phyloP scores from a whole-genome alignment of 768 basidiomycete genomes.

The Trametes coccinea region DNA sequence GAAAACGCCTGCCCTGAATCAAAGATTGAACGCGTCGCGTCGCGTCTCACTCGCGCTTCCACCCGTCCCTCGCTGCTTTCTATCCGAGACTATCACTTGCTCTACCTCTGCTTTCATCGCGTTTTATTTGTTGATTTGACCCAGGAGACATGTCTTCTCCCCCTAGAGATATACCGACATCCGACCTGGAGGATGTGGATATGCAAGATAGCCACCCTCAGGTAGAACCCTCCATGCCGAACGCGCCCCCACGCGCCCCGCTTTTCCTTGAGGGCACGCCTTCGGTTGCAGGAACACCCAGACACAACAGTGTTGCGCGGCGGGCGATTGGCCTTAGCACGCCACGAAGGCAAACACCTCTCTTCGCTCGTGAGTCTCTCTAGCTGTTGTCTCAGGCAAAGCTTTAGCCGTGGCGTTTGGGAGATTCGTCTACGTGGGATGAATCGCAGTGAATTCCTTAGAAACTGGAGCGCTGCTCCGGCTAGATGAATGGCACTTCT shows the following conservation, averaged over 20 bases:
- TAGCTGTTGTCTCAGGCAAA: background rate
- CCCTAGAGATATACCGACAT: constrained; percentile 31
- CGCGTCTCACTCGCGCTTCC: constrained; percentile 1
- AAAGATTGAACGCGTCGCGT: constrained; percentile 22
- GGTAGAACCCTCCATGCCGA: constrained; percentile 26
- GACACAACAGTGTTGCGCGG: constrained; percentile 26
- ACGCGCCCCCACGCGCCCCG: constrained; percentile 31
- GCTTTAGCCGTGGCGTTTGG: too few species aligned
- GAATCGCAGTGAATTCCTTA: too few species aligned
- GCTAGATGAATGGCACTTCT: too few species aligned
- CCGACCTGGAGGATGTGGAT: constrained; percentile 33
- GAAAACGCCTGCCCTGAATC: constrained; percentile 22
- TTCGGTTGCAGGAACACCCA: constrained; percentile 31
- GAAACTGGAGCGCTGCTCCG: too few species aligned
- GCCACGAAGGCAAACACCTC: constrained; percentile 27
- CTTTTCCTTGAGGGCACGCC: constrained; percentile 36
- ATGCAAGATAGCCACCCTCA: constrained; percentile 27
- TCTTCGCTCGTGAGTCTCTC: constrained; percentile 29
- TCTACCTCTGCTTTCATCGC: background rate
- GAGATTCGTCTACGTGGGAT: too few species aligned
- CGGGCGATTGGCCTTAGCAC: constrained; percentile 33
- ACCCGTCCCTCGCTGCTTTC: background rate
- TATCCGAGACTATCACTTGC: background rate
- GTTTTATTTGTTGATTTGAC: background rate
- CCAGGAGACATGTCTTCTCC: constrained; percentile 27